phyloP scores from a whole-genome alignment of 257 asterid species.

The Fraxinus americana region DNA sequence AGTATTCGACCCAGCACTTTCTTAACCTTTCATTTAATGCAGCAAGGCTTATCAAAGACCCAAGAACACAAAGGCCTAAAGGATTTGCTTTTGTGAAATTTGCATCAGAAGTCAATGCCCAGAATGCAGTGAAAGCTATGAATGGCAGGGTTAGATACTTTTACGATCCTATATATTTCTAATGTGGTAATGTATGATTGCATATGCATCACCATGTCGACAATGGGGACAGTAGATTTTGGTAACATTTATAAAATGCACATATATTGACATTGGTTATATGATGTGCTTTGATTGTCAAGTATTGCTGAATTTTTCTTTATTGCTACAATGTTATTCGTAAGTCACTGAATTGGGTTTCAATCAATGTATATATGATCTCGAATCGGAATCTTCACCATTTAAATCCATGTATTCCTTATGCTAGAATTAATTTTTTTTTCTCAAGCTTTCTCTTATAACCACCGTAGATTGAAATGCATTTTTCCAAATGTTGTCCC shows the following conservation, averaged over 20 bases:
- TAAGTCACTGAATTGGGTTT: background rate
- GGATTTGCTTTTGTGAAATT: conserved; percentile 81
- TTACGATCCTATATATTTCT: background rate
- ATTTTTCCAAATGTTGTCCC: background rate
- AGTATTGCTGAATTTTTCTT: background rate
- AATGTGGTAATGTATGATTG: background rate
- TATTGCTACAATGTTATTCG: background rate
- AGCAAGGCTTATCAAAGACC: conserved; percentile 72
- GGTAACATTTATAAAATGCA: background rate
- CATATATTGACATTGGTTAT: background rate
- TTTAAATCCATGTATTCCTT: background rate
- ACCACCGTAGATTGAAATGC: background rate
- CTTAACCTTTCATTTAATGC: conserved; percentile 18
- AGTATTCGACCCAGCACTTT: background rate
- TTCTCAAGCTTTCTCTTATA: background rate
- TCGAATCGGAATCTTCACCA: background rate
- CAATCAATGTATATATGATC: background rate
- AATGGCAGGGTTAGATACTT: conserved; percentile 58
- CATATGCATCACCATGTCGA: background rate
- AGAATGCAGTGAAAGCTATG: conserved; percentile 62
- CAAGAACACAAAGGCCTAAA: conserved; percentile 62
- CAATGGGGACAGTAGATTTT: background rate
- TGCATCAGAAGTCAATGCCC: conserved; percentile 59
- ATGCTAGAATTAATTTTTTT: background rate
- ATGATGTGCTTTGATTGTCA: background rate